A percentile compares a stretch with the other conserved stretches of the same genome.
phyloP scores from a whole-genome alignment of 371 early-diverging fungal species.

The Haplosporangium sp. region DNA sequence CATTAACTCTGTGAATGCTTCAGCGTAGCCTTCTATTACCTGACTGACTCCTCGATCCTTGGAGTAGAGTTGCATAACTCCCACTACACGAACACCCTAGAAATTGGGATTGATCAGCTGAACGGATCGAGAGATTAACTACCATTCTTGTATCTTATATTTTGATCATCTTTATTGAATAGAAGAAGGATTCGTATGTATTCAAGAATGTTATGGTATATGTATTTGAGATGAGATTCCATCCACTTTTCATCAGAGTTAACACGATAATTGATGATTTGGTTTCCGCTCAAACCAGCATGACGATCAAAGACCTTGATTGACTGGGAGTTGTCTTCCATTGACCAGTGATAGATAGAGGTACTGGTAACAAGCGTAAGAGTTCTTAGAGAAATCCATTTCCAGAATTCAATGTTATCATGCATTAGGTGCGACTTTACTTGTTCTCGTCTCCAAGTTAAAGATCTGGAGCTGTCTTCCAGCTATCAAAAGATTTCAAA shows the following conservation, averaged over 20 bases:
- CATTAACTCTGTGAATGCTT: conserved; percentile 93
- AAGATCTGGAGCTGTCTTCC: conserved; percentile 95
- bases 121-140: neutral
- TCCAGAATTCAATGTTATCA: conserved; percentile 97
- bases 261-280: conserved; percentile 95
- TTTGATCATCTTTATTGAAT: no score
- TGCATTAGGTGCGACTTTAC: conserved; percentile 92
- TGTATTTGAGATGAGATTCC: conserved; percentile 86
- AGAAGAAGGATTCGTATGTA: conserved; percentile 21
- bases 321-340: conserved; percentile 91
- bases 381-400: conserved; percentile 90
- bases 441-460: conserved; percentile 95
- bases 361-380: conserved; percentile 91
- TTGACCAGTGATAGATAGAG: conserved; percentile 96
- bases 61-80: conserved; percentile 96
- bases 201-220: no score
- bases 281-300: conserved; percentile 81
- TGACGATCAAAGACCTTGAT: conserved; percentile 95
- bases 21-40: conserved; percentile 97
- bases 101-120: neutral
- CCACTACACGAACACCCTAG: conserved; percentile 89
- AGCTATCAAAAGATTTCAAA: conserved; percentile 62
- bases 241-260: conserved; percentile 95
- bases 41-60: conserved; percentile 94
- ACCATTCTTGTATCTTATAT: neutral